These are phyloP conservation scores for Phytophthora fragariaefolia DNA, from an alignment of 352 stramenopile species.

Conservation along the genomic window DNA sequence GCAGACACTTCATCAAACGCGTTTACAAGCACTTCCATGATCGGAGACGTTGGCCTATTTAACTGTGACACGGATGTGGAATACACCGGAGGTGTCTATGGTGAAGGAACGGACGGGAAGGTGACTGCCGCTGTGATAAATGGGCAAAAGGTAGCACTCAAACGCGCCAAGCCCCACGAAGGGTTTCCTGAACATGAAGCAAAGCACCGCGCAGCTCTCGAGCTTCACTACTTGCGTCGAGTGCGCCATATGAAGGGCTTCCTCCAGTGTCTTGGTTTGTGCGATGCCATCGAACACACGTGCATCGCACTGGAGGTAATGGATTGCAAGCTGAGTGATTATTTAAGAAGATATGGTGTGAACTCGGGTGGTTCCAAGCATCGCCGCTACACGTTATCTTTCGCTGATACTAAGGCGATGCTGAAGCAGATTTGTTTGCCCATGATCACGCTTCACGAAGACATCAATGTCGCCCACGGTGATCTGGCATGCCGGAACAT, in stretches of 20 bases:
- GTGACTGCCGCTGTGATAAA: slow-evolving; percentile 78
- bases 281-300: slow-evolving; percentile 85
- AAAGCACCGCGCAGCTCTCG: slow-evolving; percentile 79
- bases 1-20: slow-evolving; percentile 16
- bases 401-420: slow-evolving; percentile 60
- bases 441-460: slow-evolving; percentile 83
- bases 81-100: slow-evolving; percentile 83
- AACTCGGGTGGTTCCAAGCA: slow-evolving; percentile 48
- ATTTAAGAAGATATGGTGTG: slow-evolving; percentile 73
- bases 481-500: slow-evolving; percentile 90
- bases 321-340: slow-evolving; percentile 90
- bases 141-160: slow-evolving; percentile 85
- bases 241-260: slow-evolving; percentile 82
- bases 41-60: slow-evolving; percentile 86
- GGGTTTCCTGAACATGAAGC: slow-evolving; percentile 77
- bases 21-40: slow-evolving; percentile 86
- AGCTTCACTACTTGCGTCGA: slow-evolving; percentile 82
- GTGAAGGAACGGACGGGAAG: slow-evolving; percentile 86
- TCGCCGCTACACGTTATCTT: slow-evolving; percentile 65
- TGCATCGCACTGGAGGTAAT: slow-evolving; percentile 90
- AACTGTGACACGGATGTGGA: slow-evolving; percentile 85
- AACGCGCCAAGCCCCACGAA: slow-evolving; percentile 80
- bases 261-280: slow-evolving; percentile 82
- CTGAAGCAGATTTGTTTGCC: slow-evolving; percentile 78
- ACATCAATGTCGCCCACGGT: slow-evolving; percentile 81